These are phyloP conservation scores for Viola pubescens DNA, from an alignment of 441 rosid species.

Conservation along the genomic window DNA sequence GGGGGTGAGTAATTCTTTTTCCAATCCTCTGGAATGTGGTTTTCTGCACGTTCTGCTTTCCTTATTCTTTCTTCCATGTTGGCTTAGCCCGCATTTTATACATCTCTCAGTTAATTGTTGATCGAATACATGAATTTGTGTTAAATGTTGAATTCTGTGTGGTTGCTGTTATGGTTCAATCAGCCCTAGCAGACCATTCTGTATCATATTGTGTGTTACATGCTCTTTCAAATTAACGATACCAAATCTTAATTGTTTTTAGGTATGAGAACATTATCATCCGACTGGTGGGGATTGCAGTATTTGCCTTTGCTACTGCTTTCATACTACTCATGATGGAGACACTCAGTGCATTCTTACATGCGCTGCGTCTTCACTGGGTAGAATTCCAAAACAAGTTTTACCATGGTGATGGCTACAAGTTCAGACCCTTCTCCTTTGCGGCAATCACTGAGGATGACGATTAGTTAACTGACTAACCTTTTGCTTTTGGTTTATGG, in stretches of 20 bases:
- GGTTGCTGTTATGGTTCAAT: background rate
- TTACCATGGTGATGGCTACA: slow-evolving; percentile 95
- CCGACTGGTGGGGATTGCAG: slow-evolving; percentile 71
- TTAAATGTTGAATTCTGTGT: background rate
- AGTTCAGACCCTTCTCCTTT: slow-evolving; percentile 89
- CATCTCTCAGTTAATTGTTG: background rate
- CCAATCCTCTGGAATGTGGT: background rate
- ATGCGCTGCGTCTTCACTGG: slow-evolving; percentile 99
- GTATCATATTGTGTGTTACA: background rate
- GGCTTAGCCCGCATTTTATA: background rate
- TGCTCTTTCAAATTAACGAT: slow-evolving; percentile 1
- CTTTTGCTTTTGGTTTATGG: slow-evolving; percentile 7
- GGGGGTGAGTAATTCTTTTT: slow-evolving; percentile 62
- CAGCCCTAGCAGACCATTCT: background rate
- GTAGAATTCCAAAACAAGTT: slow-evolving; percentile 92
- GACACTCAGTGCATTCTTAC: slow-evolving; percentile 94
- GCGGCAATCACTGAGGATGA: slow-evolving; percentile 59
- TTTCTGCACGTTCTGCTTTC: background rate
- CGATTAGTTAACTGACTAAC: slow-evolving; percentile 32
- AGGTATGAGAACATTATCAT: slow-evolving; percentile 82
- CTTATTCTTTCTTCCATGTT: background rate
- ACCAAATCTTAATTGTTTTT: slow-evolving; percentile 14
- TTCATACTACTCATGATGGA: slow-evolving; percentile 97
- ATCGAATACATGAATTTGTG: background rate
- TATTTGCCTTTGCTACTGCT: slow-evolving; percentile 90